Evolutionary conservation across 805 yeast species (phyloP).

Genomic region (Schizosaccharomyces octosporus): DNA sequence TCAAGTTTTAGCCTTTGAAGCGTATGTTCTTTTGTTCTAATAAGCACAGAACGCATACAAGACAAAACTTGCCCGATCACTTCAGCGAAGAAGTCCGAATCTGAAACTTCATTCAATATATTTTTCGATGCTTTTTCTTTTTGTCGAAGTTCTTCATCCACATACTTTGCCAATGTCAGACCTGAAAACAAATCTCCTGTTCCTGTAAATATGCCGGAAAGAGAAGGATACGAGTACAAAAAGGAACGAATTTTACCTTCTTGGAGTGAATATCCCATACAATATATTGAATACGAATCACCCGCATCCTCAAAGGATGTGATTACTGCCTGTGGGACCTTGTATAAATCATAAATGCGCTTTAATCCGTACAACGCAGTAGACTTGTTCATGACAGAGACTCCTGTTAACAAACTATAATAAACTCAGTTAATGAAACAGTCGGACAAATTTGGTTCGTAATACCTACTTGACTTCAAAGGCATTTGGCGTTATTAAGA

Average conservation of each 20-base stretch:
- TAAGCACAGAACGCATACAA: not conserved
- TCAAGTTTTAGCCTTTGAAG: not conserved
- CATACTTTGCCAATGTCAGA: not conserved
- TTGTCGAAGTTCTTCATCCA: not conserved
- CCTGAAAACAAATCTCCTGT: not conserved
- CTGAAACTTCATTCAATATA: not conserved
- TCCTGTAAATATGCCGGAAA: not conserved
- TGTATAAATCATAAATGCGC: not conserved
- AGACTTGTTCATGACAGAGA: not conserved
- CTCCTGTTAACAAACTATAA: not conserved
- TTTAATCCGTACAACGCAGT: not conserved
- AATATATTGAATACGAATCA: not conserved
- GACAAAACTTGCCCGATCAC: not conserved
- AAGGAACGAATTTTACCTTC: constrained; percentile 7
- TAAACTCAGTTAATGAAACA: not conserved
- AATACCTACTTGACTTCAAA: constrained; percentile 43
- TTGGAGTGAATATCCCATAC: not conserved
- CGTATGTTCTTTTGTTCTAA: not conserved
- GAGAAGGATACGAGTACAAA: constrained; percentile 12
- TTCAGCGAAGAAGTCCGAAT: not conserved
- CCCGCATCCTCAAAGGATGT: not conserved
- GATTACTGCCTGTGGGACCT: not conserved
- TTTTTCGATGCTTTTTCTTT: not conserved
- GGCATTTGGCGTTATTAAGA: constrained; percentile 69
- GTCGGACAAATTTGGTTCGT: not conserved